phyloP scores from a whole-genome alignment of 164 flowering plant genomes.

The Pachysandra terminalis region DNA sequence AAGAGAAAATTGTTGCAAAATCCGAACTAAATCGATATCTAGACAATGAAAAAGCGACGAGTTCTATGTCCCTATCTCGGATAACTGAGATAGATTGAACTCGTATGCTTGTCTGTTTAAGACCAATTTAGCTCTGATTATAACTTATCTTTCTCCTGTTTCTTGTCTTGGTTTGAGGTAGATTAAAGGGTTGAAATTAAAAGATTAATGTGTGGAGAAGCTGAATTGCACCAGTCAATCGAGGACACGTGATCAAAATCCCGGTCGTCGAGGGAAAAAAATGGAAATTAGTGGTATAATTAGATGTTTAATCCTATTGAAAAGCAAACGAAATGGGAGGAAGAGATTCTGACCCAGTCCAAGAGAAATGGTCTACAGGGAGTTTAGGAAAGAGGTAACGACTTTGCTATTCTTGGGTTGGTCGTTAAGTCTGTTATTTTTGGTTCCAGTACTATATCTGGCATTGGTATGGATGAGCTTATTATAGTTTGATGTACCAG shows the following conservation, averaged over 20 bases:
- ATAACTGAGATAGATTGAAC: conserved; percentile 10
- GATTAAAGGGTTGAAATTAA: conserved; percentile 6
- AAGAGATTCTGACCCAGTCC: conserved; percentile 13
- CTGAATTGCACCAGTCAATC: conserved; percentile 5
- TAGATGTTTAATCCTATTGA: background rate
- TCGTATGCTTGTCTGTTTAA: conserved; percentile 1
- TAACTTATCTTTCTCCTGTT: background rate
- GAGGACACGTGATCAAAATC: conserved; percentile 11
- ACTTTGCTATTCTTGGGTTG: conserved; percentile 13
- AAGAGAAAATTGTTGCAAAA: too few species aligned
- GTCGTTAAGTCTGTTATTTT: background rate
- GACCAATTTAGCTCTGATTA: conserved; percentile 6
- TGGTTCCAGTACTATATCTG: background rate
- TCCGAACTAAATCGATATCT: too few species aligned
- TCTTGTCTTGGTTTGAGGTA: conserved; percentile 1
- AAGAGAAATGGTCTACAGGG: background rate
- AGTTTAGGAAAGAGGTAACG: background rate
- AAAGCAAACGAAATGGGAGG: background rate
- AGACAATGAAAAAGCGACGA: too few species aligned
- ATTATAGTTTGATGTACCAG: too few species aligned
- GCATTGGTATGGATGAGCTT: background rate
- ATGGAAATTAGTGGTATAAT: background rate
- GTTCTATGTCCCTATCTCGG: background rate
- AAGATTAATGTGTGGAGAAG: conserved; percentile 1
- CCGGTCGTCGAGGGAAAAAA: background rate